Base-by-base conservation (phyloP, 306 rosid genomes). In the Rosa persica region DNA sequence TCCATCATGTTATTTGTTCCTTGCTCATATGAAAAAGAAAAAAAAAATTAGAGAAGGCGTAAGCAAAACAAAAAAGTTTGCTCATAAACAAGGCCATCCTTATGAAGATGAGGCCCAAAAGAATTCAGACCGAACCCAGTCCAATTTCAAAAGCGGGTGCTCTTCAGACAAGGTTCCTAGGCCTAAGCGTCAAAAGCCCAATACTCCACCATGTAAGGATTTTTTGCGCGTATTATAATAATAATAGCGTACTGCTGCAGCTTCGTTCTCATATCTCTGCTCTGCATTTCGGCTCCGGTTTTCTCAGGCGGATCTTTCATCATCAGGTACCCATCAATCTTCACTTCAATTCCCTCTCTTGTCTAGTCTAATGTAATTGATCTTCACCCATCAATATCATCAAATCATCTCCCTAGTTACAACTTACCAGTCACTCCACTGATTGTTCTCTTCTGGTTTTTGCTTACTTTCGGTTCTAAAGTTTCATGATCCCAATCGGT, bases 221-320 rank as follows among this genome's bases (percentile, higher is more conserved):
- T 48, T 6, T 42, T 36, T 72, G 74, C 69, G 22, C 39, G 51
- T 12, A 48, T 48, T 48, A 30, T 30, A 30, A 57, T 22, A 11
- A 25, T 60, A 60, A 6, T 20, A 7, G 84, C 87, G 84, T 80
- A 47, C 0, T 27, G 79, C 82, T 55, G 57, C 57, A 5, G 4
- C 38, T 80, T 57, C 15, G 19, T 68, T 36, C 54, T 43, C 40
- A 30, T 58, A 67, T 30, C 74, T 23, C 67, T 11, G 62, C 65
- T 70, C 68, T 58, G 67, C 84, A 4, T 8, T 44, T 3, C 62
- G 27, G 27, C 62, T 55, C 62, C 62, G 62, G 62, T 55, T 55
- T 2, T 55, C 62, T 7, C 62, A 55, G 62, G 5, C 38, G 22
- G 79, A 65, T 77, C 67, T 65, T 44, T 22, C 16, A 27, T 22